Base-by-base conservation (phyloP, 2,329 filamentous ascomycete species). In the Podosphaera aphanis region DNA sequence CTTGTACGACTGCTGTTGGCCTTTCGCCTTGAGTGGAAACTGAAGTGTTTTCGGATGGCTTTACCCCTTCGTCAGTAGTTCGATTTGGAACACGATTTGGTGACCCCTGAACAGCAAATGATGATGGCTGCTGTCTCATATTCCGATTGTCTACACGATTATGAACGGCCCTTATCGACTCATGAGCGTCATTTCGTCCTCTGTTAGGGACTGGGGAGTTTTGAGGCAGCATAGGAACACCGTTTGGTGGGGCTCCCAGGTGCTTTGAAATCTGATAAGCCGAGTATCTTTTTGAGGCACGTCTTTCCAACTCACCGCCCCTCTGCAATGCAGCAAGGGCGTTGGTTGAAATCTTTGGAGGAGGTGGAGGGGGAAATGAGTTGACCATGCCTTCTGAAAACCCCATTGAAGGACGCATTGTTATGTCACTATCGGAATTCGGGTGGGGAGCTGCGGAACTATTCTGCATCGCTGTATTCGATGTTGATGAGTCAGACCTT, bases 181-280 rank as follows among this genome's bases (percentile, higher is more conserved):
- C 88, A 49, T 83, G 71, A 16, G 79, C 74, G 60, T 92, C 84
- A 44, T 57, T 58, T 49, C 83, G 72, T 25, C 84, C 84, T 50
- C 86, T 72, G 57, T 93, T 93, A 4, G 86, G 86, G 50, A 88
- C 71, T 1, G 83, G 83, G 3, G 79, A 79, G 49, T 78, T 84
- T 58, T 88, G 85, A 18, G 95, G 73, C 57, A 92, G 71, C 61
- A 92, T 81, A 5, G 86, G 84, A 15, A 95, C 79, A 18, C 83
- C 84, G 61, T 78, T 85, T 15, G 81, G 72, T 35, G 79, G 78
- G 15, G 77, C 73, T 10, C 88, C 88, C 1, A 95, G 67, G 56
- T 93, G 85, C 59, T 94, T 95, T 40, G 84, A 83, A 53, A 98
- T 93, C 58, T 98, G 90, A 59, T 95, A 98, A 45, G 85, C 82